A percentile compares a stretch with the other conserved stretches of the same genome.
phyloP scores from a whole-genome alignment of 352 stramenopile species.

The Blastocystis hominis region DNA sequence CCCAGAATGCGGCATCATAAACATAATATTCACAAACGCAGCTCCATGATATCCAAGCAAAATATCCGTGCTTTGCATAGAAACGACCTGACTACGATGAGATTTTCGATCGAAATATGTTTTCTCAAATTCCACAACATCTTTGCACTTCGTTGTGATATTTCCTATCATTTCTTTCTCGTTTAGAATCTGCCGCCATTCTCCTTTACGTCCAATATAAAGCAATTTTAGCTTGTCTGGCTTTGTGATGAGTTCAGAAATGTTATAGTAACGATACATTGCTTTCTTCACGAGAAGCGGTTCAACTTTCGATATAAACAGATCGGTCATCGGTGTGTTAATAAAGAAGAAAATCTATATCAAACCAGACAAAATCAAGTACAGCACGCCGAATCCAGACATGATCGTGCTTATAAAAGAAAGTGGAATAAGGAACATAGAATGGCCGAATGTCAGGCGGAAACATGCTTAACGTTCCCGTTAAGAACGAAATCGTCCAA shows the following conservation, averaged over 20 bases:
- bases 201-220: neutral
- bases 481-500: neutral
- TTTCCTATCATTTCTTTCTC: neutral
- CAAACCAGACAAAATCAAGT: neutral
- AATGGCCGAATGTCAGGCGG: neutral
- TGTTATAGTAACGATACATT: neutral
- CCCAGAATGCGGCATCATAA: conserved; percentile 6
- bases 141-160: neutral
- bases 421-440: neutral
- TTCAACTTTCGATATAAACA: neutral
- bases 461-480: neutral
- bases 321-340: neutral
- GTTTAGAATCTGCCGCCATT: neutral
- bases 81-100: neutral
- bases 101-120: neutral
- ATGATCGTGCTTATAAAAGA: neutral
- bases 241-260: neutral
- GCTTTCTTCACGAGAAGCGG: conserved; percentile 1
- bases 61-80: neutral
- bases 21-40: conserved; percentile 20
- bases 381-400: neutral
- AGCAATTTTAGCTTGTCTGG: neutral
- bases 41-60: neutral
- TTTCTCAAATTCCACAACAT: neutral
- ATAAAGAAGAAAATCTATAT: conserved; percentile 22